Conservation (phyloP, 2,329 filamentous ascomycete genomes). For the Exophiala sp. region DNA sequence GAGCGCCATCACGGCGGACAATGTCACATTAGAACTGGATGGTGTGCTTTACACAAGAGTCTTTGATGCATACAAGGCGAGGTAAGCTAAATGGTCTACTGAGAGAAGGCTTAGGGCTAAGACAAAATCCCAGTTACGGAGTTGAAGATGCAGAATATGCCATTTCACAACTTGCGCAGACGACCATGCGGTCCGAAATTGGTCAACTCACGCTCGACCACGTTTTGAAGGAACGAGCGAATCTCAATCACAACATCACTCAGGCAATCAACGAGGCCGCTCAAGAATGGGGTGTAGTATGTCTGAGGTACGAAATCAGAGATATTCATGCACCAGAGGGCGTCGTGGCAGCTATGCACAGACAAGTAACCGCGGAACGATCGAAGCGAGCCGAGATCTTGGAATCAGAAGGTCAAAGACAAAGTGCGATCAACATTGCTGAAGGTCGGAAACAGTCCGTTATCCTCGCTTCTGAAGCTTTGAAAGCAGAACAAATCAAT, state of each 20-base stretch:
- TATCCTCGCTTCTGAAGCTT: slow-evolving; percentile 89
- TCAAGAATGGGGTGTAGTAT: slow-evolving; percentile 93
- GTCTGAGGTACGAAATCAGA: slow-evolving; percentile 93
- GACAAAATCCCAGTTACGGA: slow-evolving; percentile 65
- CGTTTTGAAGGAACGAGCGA: slow-evolving; percentile 93
- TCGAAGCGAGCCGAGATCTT: slow-evolving; percentile 97
- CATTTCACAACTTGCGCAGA: slow-evolving; percentile 95
- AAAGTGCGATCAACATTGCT: slow-evolving; percentile 97
- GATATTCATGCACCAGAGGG: slow-evolving; percentile 94
- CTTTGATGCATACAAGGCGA: slow-evolving; percentile 97
- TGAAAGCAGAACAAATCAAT: slow-evolving; percentile 90
- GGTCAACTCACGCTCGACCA: slow-evolving; percentile 95
- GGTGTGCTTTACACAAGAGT: slow-evolving; percentile 94
- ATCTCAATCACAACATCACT: slow-evolving; percentile 98
- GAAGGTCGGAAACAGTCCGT: slow-evolving; percentile 97
- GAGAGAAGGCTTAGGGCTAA: slow-evolving; percentile 12
- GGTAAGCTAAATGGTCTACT: slow-evolving; percentile 49
- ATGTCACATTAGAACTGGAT: slow-evolving; percentile 93
- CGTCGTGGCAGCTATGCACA: slow-evolving; percentile 96
- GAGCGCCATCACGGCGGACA: slow-evolving; percentile 97
- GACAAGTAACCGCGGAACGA: slow-evolving; percentile 94
- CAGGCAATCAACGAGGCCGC: slow-evolving; percentile 97
- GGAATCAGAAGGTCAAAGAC: slow-evolving; percentile 92
- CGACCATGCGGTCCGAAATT: slow-evolving; percentile 98
- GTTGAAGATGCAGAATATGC: slow-evolving; percentile 99